Conservation (phyloP, 345 rosid genomes). For the Eucalyptus polybractea region DNA sequence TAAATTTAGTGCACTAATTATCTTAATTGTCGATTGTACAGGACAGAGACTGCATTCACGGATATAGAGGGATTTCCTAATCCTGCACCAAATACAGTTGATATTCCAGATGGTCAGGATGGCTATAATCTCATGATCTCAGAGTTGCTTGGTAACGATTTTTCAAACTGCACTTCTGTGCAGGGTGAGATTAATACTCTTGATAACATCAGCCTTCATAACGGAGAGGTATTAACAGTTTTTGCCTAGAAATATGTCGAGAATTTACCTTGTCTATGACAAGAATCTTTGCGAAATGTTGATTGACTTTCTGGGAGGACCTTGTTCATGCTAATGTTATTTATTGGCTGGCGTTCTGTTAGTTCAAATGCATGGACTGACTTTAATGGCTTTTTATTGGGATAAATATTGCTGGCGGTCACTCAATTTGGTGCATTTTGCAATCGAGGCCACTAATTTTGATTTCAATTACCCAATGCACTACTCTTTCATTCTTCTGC, state of each 20-base stretch:
- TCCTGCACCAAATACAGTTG: slow-evolving; percentile 19
- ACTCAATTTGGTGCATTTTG: neutral
- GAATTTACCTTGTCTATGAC: neutral
- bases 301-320: neutral
- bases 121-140: slow-evolving; percentile 70
- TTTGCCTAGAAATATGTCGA: neutral
- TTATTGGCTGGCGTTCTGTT: neutral
- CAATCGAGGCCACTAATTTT: neutral
- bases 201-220: slow-evolving; percentile 46
- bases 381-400: neutral
- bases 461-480: neutral
- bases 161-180: slow-evolving; percentile 42
- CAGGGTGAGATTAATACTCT: slow-evolving; percentile 34
- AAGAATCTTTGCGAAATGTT: neutral
- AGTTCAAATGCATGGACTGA: neutral
- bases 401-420: neutral
- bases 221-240: slow-evolving; percentile 46
- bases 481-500: neutral
- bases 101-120: slow-evolving; percentile 51
- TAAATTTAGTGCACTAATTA: neutral
- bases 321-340: neutral
- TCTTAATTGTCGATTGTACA: slow-evolving; percentile 10
- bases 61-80: slow-evolving; percentile 24
- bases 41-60: slow-evolving; percentile 50
- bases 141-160: slow-evolving; percentile 47